phyloP scores from a whole-genome alignment of 495 filamentous ascomycete species.

The Mytilinidion resinicola region DNA sequence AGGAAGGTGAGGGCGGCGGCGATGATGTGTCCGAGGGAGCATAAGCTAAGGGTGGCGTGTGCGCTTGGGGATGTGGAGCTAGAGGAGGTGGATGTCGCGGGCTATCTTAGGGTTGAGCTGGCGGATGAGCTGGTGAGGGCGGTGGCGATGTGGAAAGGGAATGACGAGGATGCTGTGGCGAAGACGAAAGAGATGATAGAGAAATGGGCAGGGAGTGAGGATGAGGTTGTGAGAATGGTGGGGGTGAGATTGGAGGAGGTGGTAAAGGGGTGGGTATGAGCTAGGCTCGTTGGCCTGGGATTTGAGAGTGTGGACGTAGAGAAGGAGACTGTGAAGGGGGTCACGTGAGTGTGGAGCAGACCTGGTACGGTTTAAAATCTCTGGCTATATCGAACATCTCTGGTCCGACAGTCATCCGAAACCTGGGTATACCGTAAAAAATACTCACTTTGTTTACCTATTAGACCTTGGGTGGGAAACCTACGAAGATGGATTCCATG shows the following conservation, averaged over 20 bases:
- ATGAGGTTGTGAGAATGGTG: background rate
- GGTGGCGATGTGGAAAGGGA: background rate
- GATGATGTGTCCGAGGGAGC: background rate
- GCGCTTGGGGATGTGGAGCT: constrained; percentile 15
- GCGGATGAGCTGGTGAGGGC: constrained; percentile 5
- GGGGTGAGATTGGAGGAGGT: background rate
- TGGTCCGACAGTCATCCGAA: too few relatives aligned
- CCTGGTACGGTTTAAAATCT: too few relatives aligned
- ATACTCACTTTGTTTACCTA: too few relatives aligned
- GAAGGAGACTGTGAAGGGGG: too few relatives aligned
- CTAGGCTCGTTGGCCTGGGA: too few relatives aligned
- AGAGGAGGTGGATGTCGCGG: constrained; percentile 2
- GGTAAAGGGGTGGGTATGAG: too few relatives aligned
- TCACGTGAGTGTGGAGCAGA: too few relatives aligned
- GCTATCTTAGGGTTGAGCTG: constrained; percentile 10
- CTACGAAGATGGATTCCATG: too few relatives aligned
- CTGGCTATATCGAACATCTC: too few relatives aligned
- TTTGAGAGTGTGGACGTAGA: too few relatives aligned
- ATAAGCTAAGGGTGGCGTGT: constrained; percentile 1
- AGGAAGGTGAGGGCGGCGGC: background rate
- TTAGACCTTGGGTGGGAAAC: too few relatives aligned
- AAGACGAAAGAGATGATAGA: background rate
- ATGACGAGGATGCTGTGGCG: background rate
- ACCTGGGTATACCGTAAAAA: too few relatives aligned
- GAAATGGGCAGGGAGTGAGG: background rate